Conservation (phyloP, 2,329 filamentous ascomycete genomes). For the Hawksworthiomyces lignivorus region DNA sequence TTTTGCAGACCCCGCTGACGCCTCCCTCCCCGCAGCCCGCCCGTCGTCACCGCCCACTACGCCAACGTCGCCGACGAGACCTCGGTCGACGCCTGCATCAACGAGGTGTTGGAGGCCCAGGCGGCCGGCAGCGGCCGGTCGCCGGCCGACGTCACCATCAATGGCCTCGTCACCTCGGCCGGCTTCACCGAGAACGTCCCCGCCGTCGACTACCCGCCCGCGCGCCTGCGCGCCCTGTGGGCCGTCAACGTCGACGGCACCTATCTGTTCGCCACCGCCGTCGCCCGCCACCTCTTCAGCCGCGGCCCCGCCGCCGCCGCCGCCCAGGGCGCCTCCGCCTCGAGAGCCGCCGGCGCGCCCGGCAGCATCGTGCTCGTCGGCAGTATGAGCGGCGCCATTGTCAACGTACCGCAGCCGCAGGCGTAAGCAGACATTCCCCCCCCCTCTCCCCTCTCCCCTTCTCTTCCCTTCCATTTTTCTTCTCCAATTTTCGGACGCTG, state of each 20-base stretch:
- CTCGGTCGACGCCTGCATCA: slow-evolving; percentile 68
- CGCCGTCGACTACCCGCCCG: slow-evolving; percentile 81
- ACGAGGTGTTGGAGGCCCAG: slow-evolving; percentile 61
- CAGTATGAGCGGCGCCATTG: slow-evolving; percentile 88
- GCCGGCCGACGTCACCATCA: slow-evolving; percentile 50
- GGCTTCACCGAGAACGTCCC: slow-evolving; percentile 96
- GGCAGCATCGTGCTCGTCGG: slow-evolving; percentile 93
- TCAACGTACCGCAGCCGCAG: slow-evolving; percentile 93
- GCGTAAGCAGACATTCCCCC: slow-evolving; percentile 45
- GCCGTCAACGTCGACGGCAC: slow-evolving; percentile 89
- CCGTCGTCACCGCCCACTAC: slow-evolving; percentile 83
- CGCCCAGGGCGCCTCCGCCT: slow-evolving; percentile 43
- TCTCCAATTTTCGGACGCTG: not conserved
- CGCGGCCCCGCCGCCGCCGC: slow-evolving; percentile 48
- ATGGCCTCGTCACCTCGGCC: slow-evolving; percentile 90
- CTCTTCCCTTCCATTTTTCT: not conserved
- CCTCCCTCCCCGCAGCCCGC: slow-evolving; percentile 32
- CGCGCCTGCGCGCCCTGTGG: slow-evolving; percentile 90
- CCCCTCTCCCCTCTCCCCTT: slow-evolving; percentile 7
- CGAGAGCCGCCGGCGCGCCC: slow-evolving; percentile 37
- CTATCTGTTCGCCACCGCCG: slow-evolving; percentile 76
- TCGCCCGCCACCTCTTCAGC: slow-evolving; percentile 84
- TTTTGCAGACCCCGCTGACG: not conserved
- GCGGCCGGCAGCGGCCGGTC: not conserved
- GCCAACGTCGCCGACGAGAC: slow-evolving; percentile 76